Evolutionary conservation across 2,329 filamentous ascomycete genomes (phyloP), one percentile per base, ranked within the genome.

Genomic region (Tolypocladium inflatum): DNA sequence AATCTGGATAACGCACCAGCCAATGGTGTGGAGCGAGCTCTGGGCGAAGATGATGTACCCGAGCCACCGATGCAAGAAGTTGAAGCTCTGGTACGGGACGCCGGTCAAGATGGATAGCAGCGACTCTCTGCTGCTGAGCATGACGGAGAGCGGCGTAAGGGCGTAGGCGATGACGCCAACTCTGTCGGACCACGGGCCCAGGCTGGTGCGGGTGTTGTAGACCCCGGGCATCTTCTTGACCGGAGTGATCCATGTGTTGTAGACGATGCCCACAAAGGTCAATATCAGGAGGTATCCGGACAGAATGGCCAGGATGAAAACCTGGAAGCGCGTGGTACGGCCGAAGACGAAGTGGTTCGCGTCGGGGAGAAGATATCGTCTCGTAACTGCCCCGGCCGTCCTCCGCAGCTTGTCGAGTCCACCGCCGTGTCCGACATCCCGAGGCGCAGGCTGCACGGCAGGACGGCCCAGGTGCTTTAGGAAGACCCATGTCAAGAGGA

Each of bases 51-150:
- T 90, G 65, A 91, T 78, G 61, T 87, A 87, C 8, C 89, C 88
- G 0, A 86, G 74, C 88, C 88, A 91, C 38, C 87, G 84, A 69
- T 91, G 88, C 23, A 91, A 74, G 66, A 91, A 91, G 70, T 88
- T 86, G 78, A 91, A 90, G 65, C 81, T 83, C 63, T 91, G 88
- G 65, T 90, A 90, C 0, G 89, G 87, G 0, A 91, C 77, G 1
- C 89, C 88, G 0, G 88, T 91, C 54, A 90, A 70, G 17, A 88
- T 68, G 0, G 84, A 88, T 4, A 91, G 78, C 2, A 91, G 74
- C 0, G 85, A 88, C 67, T 91, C 88, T 45, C 88, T 80, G 58
- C 78, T 85, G n/a, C 82, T 78, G 15, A 91, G 77, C 54, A 89
- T 71, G 37, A 91, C 73, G 0, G 85, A 85, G 0, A 91, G 76